A percentile compares a stretch with the other conserved stretches of the same genome.
Evolutionary conservation across 371 early-diverging fungal species (phyloP).

Genomic region (Choanephora cucurbitarum): DNA sequence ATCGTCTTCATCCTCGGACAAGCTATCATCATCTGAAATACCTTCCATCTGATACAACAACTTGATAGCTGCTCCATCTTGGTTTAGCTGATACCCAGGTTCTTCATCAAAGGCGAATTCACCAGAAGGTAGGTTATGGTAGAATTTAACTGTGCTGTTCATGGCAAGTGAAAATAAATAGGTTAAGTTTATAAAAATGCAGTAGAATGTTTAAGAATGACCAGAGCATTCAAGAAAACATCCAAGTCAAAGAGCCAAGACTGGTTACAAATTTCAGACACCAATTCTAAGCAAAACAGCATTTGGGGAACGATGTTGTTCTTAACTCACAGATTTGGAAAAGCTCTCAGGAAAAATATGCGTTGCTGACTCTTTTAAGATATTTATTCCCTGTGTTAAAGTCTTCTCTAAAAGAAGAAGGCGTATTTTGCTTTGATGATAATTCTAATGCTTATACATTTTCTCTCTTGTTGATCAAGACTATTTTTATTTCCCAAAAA

Average conservation of each 20-base stretch:
- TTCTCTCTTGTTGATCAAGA: too few species aligned
- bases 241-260: constrained; percentile 14
- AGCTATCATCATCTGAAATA: constrained; percentile 10
- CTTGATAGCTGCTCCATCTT: constrained; percentile 21
- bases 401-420: too few species aligned
- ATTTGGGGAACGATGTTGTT: too few species aligned
- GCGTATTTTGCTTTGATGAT: too few species aligned
- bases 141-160: constrained; percentile 19
- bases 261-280: constrained; percentile 6
- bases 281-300: constrained; percentile 1
- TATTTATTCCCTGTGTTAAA: constrained; percentile 18
- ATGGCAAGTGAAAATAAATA: constrained; percentile 19
- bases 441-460: too few species aligned
- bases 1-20: constrained; percentile 19
- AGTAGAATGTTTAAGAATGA: constrained; percentile 8
- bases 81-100: constrained; percentile 24
- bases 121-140: constrained; percentile 21
- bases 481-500: too few species aligned
- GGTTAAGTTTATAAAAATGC: constrained; percentile 18
- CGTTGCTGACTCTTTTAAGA: constrained; percentile 19
- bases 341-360: constrained; percentile 21
- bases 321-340: constrained; percentile 11
- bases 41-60: constrained; percentile 19
- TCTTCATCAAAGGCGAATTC: constrained; percentile 20
- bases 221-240: constrained; percentile 13